Percentiles rank a stretch among this genome's conserved stretches.
phyloP scores from a whole-genome alignment of 2,329 filamentous ascomycete species.

The Elsinoe ampelina region DNA sequence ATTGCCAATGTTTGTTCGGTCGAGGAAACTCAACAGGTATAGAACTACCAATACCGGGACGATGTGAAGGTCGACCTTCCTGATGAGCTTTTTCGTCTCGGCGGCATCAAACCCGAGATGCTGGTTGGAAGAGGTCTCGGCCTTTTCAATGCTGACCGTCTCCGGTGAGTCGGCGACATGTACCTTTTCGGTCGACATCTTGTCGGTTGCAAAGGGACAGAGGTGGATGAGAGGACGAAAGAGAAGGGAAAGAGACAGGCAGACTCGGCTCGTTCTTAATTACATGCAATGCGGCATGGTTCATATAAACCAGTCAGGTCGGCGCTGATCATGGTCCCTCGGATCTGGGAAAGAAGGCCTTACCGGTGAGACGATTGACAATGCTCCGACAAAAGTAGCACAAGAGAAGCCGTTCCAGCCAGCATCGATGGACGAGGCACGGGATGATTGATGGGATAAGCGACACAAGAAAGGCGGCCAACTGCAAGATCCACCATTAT shows the following conservation, averaged over 20 bases:
- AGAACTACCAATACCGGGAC: constrained; percentile 46
- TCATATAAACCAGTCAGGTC: neutral
- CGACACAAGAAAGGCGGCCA: neutral
- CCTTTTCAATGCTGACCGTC: constrained; percentile 12
- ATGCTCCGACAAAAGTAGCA: neutral
- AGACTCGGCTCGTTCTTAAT: neutral
- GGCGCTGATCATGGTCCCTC: constrained; percentile 2
- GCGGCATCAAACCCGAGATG: constrained; percentile 14
- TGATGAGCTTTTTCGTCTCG: constrained; percentile 28
- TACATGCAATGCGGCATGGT: neutral
- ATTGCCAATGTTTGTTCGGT: constrained; percentile 42
- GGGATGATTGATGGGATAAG: constrained; percentile 4
- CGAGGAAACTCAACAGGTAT: constrained; percentile 49
- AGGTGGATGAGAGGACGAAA: neutral
- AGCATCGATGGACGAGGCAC: neutral
- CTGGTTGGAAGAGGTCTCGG: constrained; percentile 8
- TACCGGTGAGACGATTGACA: constrained; percentile 1
- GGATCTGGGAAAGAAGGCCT: constrained; percentile 5
- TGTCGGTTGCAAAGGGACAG: neutral
- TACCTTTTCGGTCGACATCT: constrained; percentile 8
- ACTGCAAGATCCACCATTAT: neutral
- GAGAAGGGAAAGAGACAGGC: neutral
- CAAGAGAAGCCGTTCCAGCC: neutral
- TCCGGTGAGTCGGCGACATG: neutral
- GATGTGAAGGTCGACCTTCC: constrained; percentile 45